Conservation (phyloP, 2,329 filamentous ascomycete species). For the Emergomyces africanus region DNA sequence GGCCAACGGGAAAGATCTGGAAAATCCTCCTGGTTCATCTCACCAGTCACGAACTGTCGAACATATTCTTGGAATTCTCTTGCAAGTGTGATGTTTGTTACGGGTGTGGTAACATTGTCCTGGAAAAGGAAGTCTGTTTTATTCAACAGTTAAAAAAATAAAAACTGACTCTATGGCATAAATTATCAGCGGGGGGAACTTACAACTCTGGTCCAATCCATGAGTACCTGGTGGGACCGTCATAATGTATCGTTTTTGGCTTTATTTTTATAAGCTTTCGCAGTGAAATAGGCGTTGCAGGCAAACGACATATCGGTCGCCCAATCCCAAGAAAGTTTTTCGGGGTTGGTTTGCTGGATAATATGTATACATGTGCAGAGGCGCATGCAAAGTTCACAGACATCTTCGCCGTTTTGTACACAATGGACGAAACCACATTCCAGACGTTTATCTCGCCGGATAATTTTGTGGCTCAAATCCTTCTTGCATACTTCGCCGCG, state of each 20-base stretch:
- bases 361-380: conserved; percentile 6
- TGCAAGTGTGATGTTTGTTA: conserved; percentile 1
- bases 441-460: neutral
- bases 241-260: conserved; percentile 8
- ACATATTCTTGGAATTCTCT: conserved; percentile 6
- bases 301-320: conserved; percentile 6
- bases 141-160: neutral
- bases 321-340: conserved; percentile 9
- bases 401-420: neutral
- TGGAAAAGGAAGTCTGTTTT: conserved; percentile 5
- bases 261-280: conserved; percentile 4
- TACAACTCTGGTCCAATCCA: conserved; percentile 7
- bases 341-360: conserved; percentile 5
- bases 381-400: no score
- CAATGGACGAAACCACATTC: neutral
- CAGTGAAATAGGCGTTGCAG: conserved; percentile 7
- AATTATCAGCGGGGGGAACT: neutral
- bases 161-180: neutral
- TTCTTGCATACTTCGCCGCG: neutral
- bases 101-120: conserved; percentile 4
- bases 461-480: neutral
- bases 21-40: neutral
- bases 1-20: conserved; percentile 2
- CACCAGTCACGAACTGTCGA: conserved; percentile 5
- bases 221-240: conserved; percentile 7